These are phyloP conservation scores for Withania somnifera DNA, from an alignment of 305 asterid genomes.

Conservation along the genomic window DNA sequence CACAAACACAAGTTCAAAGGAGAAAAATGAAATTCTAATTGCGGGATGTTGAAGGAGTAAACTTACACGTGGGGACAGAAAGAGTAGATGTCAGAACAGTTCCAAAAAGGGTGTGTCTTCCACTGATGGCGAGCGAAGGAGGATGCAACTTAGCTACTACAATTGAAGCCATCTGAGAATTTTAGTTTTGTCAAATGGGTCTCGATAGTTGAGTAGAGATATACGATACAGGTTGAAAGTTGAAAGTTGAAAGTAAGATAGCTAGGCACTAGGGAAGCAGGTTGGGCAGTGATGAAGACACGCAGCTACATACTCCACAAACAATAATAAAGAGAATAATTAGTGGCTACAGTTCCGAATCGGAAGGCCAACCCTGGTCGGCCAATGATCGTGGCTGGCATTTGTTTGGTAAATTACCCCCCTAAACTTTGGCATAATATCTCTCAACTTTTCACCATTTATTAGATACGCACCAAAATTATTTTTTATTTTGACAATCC, in stretches of 20 bases:
- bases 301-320: neutral
- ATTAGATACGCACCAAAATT: no score
- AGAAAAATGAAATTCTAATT: neutral
- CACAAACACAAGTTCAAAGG: neutral
- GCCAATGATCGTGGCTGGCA: no score
- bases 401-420: no score
- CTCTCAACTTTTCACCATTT: no score
- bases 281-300: neutral
- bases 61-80: constrained; percentile 11
- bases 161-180: constrained; percentile 25
- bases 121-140: constrained; percentile 8
- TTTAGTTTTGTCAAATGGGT: neutral
- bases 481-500: no score
- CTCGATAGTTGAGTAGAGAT: neutral
- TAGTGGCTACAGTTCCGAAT: no score
- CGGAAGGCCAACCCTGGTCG: no score
- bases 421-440: no score
- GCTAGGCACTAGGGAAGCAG: neutral
- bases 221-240: neutral
- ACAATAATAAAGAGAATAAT: no score
- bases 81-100: constrained; percentile 4
- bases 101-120: constrained; percentile 11
- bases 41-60: neutral
- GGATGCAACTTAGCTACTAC: constrained; percentile 21
- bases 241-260: neutral